A percentile compares a stretch with the other conserved stretches of the same genome.
Evolutionary conservation across 345 rosid species (phyloP).

Genomic region (Viola odorata): DNA sequence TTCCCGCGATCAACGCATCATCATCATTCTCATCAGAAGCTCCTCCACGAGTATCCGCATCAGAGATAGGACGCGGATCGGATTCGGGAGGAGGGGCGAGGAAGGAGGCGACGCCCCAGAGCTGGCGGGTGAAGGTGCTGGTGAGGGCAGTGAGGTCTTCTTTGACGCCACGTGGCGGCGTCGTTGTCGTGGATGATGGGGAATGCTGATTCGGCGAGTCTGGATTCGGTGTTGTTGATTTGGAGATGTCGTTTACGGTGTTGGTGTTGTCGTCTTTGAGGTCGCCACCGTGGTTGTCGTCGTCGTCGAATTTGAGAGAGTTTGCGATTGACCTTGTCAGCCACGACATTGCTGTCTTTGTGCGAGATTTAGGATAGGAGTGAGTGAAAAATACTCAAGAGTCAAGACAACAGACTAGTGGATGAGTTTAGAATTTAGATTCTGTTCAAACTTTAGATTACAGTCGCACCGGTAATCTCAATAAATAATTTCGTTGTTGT

Average conservation of each 20-base stretch:
- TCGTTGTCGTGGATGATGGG: conserved; percentile 21
- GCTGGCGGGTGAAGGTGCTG: conserved; percentile 63
- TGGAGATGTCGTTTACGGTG: conserved; percentile 10
- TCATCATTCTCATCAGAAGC: conserved; percentile 24
- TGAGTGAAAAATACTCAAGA: too few relatives aligned
- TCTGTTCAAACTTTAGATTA: too few relatives aligned
- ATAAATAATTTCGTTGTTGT: too few relatives aligned
- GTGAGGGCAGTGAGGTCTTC: conserved; percentile 81
- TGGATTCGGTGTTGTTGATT: not conserved
- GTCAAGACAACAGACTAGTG: too few relatives aligned
- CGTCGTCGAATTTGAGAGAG: conserved; percentile 49
- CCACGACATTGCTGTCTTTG: conserved; percentile 48
- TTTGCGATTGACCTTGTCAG: conserved; percentile 58
- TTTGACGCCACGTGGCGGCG: conserved; percentile 65
- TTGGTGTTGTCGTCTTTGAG: conserved; percentile 16
- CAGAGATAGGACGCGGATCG: not conserved
- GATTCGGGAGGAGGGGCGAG: conserved; percentile 67
- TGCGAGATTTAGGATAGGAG: too few relatives aligned
- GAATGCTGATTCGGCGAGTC: conserved; percentile 20
- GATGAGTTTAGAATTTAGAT: too few relatives aligned
- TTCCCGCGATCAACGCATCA: conserved; percentile 40
- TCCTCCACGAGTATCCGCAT: conserved; percentile 21
- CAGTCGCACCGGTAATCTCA: too few relatives aligned
- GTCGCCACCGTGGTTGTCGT: conserved; percentile 13
- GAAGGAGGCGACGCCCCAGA: conserved; percentile 93